Evolutionary conservation across 176 grass and related monocot species (phyloP), one percentile per base, ranked within the genome.

Genomic region (Musa troglodytarum): DNA sequence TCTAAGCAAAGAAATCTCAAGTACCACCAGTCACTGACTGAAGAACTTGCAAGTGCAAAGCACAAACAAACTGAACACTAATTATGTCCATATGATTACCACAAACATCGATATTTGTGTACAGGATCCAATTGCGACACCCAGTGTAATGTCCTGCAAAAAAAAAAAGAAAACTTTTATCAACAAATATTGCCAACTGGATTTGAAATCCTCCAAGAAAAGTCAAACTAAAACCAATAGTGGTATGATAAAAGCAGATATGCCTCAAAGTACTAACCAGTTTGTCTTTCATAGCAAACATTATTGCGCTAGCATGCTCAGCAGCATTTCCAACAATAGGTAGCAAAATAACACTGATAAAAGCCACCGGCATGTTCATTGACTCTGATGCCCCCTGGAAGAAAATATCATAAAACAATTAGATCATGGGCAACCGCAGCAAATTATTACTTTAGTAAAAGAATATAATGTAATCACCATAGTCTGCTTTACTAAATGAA

Each of bases 211-310:
- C 28, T 17, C 0, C 3, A 63, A 12, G 43, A 43, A 50, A 63
- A 65, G 74, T 1, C 74, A 62, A 68, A 73, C 11, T 15, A 80
- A 12, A 28, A 52, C 65, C 0, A 74, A 65, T 76, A 69, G 26
- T 6, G 34, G 34, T 43, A 43, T 43, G 34, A 79, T 78, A 11
- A 68, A 54, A 74, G 43, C 28, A 66, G 78, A 67, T 49, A 54
- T 80, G 71, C 25, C 21, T 24, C 57, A 21, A 1, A 52, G 72
- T 25, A 72, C 74, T 81, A 86, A 98, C 95, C 83, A 98, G 89
- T 84, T 98, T 98, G 69, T 98, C 83, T 91, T 94, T 98, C 90
- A 94, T 98, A 79, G 95, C 95, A 89, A 98, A 98, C 95, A 98
- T 98, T 88, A 98, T 98, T 26, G 95, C 95, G 13, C 95, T 98